Evolutionary conservation across 1,139 yeast species (phyloP), one percentile per base, ranked within the genome.

Genomic region (Candida tropicalis): DNA sequence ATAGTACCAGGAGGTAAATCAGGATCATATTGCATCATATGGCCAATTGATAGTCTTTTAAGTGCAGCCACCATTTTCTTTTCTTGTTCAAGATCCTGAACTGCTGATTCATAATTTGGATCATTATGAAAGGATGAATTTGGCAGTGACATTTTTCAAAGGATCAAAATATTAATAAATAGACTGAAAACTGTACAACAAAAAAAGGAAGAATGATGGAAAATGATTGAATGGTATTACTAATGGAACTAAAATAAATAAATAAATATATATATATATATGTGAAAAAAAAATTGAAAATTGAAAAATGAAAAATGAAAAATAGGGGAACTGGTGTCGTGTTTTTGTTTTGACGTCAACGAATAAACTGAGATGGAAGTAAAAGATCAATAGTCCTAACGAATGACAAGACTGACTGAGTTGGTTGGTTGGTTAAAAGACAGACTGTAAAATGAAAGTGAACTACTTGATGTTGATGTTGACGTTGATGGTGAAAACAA

Each of bases 1-100:
- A 58, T 60, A 7, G 47, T 38, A 5, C 49, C 47, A 13, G 52
- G 51, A 1, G 83, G 83, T 33, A 79, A 61, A 54, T 79, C 84
- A 2, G 84, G 84, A 51, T 79, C 84, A 49, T 71, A 76, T 49
- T 66, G 71, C 68, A 79, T 67, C 58, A 73, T 59, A 28, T 50
- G 45, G 11, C 84, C 84, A 12, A 79, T 76, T 6, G 81, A 75
- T 18, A 79, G 62, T 44, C 84, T 65, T 56, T 79, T 79, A 48
- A 79, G 65, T 11, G 82, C 81, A 27, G 81, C 77, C 52, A 79
- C 84, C 68, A 77, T 75, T 59, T 75, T 75, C 61, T 78, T 75
- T 55, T 79, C 84, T 54, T 75, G 79, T 55, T 79, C 81, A 40
- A 74, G 66, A 45, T 71, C 77, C 52, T 69, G 71, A 32, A 75